A percentile compares a stretch with the other conserved stretches of the same genome.
phyloP scores from a whole-genome alignment of 2,329 filamentous ascomycete genomes.

The Pseudocercospora crystallina region DNA sequence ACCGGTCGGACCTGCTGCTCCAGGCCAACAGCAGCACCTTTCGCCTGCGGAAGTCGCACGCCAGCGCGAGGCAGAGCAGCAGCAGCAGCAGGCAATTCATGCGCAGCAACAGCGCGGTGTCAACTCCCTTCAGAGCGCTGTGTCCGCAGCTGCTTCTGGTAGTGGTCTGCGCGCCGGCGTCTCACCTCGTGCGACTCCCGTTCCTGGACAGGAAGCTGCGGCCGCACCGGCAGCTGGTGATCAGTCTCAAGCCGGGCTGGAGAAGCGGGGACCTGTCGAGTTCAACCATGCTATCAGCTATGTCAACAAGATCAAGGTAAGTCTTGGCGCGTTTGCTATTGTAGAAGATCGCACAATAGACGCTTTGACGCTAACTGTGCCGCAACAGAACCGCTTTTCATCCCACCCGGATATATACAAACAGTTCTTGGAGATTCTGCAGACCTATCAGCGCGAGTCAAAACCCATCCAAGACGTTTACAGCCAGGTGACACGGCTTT shows the following conservation, averaged over 20 bases:
- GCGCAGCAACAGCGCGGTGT: constrained; percentile 67
- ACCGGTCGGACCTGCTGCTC: constrained; percentile 42
- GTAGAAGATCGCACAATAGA: background rate
- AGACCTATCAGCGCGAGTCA: constrained; percentile 96
- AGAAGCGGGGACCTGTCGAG: constrained; percentile 91
- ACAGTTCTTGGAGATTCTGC: constrained; percentile 95
- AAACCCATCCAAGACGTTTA: constrained; percentile 99
- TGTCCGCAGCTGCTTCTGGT: constrained; percentile 56
- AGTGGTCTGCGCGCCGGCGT: constrained; percentile 50
- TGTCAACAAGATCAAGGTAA: constrained; percentile 98
- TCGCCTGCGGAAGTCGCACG: constrained; percentile 31
- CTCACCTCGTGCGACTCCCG: constrained; percentile 50
- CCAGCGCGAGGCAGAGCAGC: constrained; percentile 31
- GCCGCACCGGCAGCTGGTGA: constrained; percentile 37
- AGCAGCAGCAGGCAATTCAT: constrained; percentile 43
- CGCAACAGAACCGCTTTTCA: constrained; percentile 82
- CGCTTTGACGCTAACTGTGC: constrained; percentile 3
- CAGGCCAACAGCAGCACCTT: constrained; percentile 27
- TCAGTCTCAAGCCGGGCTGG: constrained; percentile 52
- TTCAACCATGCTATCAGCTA: constrained; percentile 99
- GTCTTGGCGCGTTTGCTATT: constrained; percentile 26
- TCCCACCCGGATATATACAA: constrained; percentile 98
- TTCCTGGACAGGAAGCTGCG: constrained; percentile 61
- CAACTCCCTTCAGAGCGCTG: constrained; percentile 65
- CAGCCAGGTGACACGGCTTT: constrained; percentile 89